Evolutionary conservation across 805 yeast species (phyloP).

Genomic region (Ogataea siamensis): DNA sequence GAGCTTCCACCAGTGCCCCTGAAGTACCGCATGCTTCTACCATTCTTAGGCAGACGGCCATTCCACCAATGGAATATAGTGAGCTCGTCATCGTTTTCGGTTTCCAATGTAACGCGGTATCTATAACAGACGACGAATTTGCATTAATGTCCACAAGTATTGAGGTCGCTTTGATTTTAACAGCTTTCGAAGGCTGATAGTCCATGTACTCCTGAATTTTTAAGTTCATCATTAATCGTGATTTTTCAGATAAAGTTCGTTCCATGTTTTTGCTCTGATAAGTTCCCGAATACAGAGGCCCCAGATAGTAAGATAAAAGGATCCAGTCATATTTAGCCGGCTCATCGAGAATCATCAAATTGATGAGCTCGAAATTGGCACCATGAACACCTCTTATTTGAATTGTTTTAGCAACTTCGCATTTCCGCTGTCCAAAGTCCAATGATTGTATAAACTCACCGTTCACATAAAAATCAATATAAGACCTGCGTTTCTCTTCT

Average conservation of each 20-base stretch:
- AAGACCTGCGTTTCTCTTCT: constrained; percentile 27
- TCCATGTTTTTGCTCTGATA: constrained; percentile 39
- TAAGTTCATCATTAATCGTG: constrained; percentile 28
- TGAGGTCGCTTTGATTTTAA: neutral
- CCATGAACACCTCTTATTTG: constrained; percentile 25
- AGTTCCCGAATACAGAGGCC: constrained; percentile 49
- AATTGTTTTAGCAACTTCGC: constrained; percentile 1
- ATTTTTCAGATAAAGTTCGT: constrained; percentile 38
- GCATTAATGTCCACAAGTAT: constrained; percentile 26
- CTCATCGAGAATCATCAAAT: constrained; percentile 39
- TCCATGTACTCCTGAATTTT: constrained; percentile 20
- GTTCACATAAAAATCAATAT: constrained; percentile 46
- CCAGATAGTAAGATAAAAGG: constrained; percentile 43
- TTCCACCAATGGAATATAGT: constrained; percentile 50
- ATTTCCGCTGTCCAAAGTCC: constrained; percentile 7
- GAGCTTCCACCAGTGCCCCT: constrained; percentile 32
- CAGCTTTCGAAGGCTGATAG: neutral
- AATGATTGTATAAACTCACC: constrained; percentile 43
- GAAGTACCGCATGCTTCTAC: constrained; percentile 44
- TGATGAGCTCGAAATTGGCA: constrained; percentile 27
- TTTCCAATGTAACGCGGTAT: constrained; percentile 13
- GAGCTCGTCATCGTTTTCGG: constrained; percentile 15
- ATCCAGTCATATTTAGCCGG: constrained; percentile 51
- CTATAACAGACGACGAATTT: neutral
- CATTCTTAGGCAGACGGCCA: constrained; percentile 43